Percentiles rank a stretch among this genome's conserved stretches.
Conservation (phyloP, 129 eudicot genomes). For the Centella asiatica region DNA sequence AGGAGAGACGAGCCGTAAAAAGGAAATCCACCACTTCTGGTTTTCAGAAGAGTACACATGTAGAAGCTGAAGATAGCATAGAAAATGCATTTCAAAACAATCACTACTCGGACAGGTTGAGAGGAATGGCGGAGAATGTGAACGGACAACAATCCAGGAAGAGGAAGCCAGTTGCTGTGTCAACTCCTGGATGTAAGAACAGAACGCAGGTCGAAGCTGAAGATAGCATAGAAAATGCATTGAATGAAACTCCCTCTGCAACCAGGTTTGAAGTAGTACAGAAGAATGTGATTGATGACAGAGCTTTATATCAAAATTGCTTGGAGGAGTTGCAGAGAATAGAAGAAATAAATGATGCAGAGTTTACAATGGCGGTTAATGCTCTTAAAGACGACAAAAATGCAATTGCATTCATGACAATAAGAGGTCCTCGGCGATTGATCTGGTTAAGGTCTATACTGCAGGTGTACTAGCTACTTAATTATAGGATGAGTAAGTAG, state of each 20-base stretch:
- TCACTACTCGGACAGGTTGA: background rate
- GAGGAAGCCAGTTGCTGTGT: background rate
- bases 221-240: slow-evolving; percentile 6
- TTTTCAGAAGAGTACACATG: background rate
- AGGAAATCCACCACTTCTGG: slow-evolving; percentile 5
- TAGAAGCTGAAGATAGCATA: slow-evolving; percentile 1
- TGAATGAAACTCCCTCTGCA: background rate
- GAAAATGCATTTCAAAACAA: slow-evolving; percentile 1
- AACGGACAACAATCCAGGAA: background rate
- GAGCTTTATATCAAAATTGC: slow-evolving; percentile 6
- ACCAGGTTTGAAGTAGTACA: background rate
- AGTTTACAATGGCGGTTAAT: slow-evolving; percentile 2
- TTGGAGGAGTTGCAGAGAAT: slow-evolving; percentile 11
- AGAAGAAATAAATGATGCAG: background rate
- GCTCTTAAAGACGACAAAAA: slow-evolving; percentile 14
- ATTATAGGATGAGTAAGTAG: too few relatives aligned
- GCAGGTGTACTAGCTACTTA: background rate
- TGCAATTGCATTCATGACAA: slow-evolving; percentile 13
- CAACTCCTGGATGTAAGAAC: slow-evolving; percentile 3
- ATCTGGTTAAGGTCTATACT: slow-evolving; percentile 9
- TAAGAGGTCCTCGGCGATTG: slow-evolving; percentile 7
- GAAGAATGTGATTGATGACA: background rate
- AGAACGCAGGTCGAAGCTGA: background rate
- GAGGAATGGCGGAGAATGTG: background rate
- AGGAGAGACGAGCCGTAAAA: background rate